A percentile compares a stretch with the other conserved stretches of the same genome.
Evolutionary conservation across 345 rosid genomes (phyloP).

Genomic region (Carallia brachiata): DNA sequence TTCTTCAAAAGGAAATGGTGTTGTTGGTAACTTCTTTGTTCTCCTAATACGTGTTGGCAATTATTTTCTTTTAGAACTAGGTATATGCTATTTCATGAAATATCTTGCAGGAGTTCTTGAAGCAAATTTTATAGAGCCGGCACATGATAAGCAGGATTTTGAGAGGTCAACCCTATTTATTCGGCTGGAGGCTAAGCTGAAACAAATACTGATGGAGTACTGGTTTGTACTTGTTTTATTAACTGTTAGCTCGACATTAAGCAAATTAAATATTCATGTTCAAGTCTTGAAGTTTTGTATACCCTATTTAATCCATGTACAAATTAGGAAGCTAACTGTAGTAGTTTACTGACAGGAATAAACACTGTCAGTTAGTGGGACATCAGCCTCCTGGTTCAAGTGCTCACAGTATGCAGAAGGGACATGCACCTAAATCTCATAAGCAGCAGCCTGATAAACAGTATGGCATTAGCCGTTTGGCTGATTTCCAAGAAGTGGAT

Average conservation of each 20-base stretch:
- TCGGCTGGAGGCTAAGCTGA: constrained; percentile 72
- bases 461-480: constrained; percentile 11
- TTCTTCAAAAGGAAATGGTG: constrained; percentile 55
- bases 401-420: constrained; percentile 21
- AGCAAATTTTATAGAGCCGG: constrained; percentile 94
- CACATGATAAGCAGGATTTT: constrained; percentile 95
- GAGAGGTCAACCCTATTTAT: constrained; percentile 83
- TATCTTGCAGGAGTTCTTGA: constrained; percentile 77
- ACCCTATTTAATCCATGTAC: too few species aligned
- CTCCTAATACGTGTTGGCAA: constrained; percentile 15
- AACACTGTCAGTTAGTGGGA: constrained; percentile 52
- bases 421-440: constrained; percentile 22
- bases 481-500: constrained; percentile 23
- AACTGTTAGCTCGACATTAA: not conserved
- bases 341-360: constrained; percentile 44
- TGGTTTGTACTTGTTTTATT: constrained; percentile 49
- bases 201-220: constrained; percentile 57
- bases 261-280: too few species aligned
- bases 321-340: constrained; percentile 2
- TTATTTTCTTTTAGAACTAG: constrained; percentile 9
- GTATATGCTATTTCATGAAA: constrained; percentile 22
- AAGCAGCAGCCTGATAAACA: constrained; percentile 22
- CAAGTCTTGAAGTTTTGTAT: too few species aligned
- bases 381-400: constrained; percentile 30
- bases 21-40: constrained; percentile 57